Evolutionary conservation across 2,329 filamentous ascomycete species (phyloP), one percentile per base, ranked within the genome.

Genomic region (Fonsecaea monophora): DNA sequence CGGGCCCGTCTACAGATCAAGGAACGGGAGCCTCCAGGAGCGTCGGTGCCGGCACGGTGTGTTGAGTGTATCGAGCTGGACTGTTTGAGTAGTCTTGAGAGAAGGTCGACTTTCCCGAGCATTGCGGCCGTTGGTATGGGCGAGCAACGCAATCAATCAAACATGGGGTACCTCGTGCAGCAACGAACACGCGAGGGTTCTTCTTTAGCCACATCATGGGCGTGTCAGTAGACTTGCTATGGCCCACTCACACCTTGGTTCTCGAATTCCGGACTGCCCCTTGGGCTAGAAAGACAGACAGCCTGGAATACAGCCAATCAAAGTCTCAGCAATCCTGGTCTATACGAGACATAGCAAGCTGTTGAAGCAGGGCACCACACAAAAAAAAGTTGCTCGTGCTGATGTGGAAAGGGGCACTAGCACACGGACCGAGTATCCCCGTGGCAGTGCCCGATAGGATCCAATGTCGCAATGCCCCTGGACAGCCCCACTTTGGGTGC

Each of bases 1-100:
- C 56, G 18, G 56, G 56, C 34, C 35, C 21, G 30, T 8, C 9
- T 35, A 18, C 56, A 59, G 32, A 30, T 56, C 12, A 30, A 56
- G 53, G 10, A 40, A 40, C 10, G 37, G 13, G 37, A 40, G 37
- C 10, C 37, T 40, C 37, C 37, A 40, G 37, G 37, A 40, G 37
- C 37, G 37, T 40, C 37, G 37, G 37, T 7, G 10, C 10, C 37
- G 37, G 13, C 37, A 12, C 37, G 37, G 37, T 40, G 4, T 40
- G 9, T 40, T 40, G 13, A 12, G 37, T 40, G 13, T 40, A 12
- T 40, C 37, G 37, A 40, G 37, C 37, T 40, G 37, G 37, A 40
- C 37, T 40, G 5, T 40, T 12, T 40, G 37, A 10, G 9, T 12
- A 40, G 37, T 40, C 9, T 40, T 40, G 10, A 40, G 37, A 40